Evolutionary conservation across 345 rosid genomes (phyloP).

Genomic region (Eucalyptus viminalis): DNA sequence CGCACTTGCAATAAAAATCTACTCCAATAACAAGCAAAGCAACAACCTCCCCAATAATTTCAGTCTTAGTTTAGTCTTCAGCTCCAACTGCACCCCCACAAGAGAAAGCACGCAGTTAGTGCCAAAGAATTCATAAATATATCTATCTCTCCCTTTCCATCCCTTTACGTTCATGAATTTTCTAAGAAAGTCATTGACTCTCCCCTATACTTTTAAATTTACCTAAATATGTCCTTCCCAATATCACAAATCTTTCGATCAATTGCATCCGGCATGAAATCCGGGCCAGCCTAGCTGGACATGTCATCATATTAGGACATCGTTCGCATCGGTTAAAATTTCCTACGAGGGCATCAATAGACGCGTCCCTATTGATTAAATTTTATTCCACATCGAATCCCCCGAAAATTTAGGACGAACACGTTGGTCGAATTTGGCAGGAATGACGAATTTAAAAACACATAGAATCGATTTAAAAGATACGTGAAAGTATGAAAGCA

Average conservation of each 20-base stretch:
- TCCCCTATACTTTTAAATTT: background rate
- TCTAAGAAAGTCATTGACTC: background rate
- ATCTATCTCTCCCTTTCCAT: background rate
- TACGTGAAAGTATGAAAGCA: accelerated
- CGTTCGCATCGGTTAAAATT: background rate
- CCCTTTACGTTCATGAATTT: background rate
- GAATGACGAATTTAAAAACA: background rate
- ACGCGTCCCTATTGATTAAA: background rate
- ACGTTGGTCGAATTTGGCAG: background rate
- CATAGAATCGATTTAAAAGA: background rate
- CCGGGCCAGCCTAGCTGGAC: background rate
- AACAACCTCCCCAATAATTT: background rate
- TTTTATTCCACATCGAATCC: background rate
- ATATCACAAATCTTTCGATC: background rate
- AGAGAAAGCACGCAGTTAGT: background rate
- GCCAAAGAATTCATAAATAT: background rate
- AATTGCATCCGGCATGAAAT: background rate
- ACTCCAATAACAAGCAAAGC: background rate
- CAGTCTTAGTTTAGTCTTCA: background rate
- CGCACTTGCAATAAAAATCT: background rate
- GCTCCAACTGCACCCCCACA: background rate
- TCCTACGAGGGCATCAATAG: background rate
- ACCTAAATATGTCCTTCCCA: background rate
- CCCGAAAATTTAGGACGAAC: background rate
- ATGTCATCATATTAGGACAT: background rate